Evolutionary conservation across 768 basidiomycete genomes (phyloP).

Genomic region (Sarcomyxa edulis): DNA sequence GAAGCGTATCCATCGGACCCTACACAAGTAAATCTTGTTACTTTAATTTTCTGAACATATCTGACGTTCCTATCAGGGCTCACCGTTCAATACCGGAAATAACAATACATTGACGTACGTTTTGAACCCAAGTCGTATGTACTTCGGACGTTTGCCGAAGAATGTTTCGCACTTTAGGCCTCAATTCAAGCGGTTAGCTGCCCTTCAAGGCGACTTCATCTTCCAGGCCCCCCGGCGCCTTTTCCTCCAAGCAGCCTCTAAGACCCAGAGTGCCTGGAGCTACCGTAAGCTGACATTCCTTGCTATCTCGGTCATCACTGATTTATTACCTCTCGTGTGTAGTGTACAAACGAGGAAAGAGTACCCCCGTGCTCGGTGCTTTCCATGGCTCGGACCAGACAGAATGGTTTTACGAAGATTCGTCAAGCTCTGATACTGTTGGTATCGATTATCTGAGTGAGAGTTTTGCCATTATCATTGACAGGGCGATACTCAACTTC

Average conservation of each 20-base stretch:
- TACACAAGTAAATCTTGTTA: too few species aligned
- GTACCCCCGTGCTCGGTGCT: neutral
- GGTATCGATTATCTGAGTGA: neutral
- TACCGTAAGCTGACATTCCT: neutral
- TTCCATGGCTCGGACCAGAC: too few species aligned
- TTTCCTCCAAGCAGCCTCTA: constrained; percentile 1
- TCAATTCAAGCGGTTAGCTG: constrained; percentile 16
- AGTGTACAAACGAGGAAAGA: constrained; percentile 5
- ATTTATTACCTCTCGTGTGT: neutral
- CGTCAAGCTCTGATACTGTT: neutral
- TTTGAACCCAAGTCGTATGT: too few species aligned
- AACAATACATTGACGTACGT: constrained; percentile 1
- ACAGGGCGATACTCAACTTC: neutral
- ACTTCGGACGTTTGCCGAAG: too few species aligned
- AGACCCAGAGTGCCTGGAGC: constrained; percentile 1
- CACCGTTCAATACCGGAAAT: constrained; percentile 11
- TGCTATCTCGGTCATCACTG: neutral
- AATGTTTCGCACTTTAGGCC: constrained; percentile 5
- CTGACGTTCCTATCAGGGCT: too few species aligned
- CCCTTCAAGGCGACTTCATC: constrained; percentile 9
- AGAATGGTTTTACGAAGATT: too few species aligned
- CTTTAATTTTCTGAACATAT: too few species aligned
- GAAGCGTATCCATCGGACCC: constrained; percentile 9
- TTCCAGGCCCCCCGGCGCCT: constrained; percentile 4
- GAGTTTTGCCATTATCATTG: neutral